A percentile compares a stretch with the other conserved stretches of the same genome.
These are phyloP conservation scores for Suhomyces panamericanus DNA, from an alignment of 1,139 yeast species.

Conservation along the genomic window DNA sequence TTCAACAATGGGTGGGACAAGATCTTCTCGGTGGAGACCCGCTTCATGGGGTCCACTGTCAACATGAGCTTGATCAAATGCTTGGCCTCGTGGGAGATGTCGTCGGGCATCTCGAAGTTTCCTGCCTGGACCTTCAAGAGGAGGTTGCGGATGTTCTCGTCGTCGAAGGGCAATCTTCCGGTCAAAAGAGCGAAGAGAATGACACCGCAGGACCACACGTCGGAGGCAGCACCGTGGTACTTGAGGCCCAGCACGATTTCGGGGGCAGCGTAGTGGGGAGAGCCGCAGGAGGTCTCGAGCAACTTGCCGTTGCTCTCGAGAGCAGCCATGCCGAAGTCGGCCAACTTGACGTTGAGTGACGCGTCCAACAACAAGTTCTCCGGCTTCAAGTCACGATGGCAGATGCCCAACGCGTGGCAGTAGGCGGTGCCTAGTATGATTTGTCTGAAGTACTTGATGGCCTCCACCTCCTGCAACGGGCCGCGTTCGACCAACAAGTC, in stretches of 20 bases:
- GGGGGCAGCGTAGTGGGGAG: constrained; percentile 88
- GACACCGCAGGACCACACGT: constrained; percentile 86
- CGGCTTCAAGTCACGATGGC: constrained; percentile 81
- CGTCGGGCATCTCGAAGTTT: constrained; percentile 68
- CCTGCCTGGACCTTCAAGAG: constrained; percentile 76
- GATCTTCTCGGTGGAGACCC: constrained; percentile 77
- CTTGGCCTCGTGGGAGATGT: constrained; percentile 61
- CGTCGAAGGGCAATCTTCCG: constrained; percentile 81
- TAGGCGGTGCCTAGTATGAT: constrained; percentile 77
- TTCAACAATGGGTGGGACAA: constrained; percentile 71
- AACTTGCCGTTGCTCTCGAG: constrained; percentile 69
- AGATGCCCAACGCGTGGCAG: constrained; percentile 77
- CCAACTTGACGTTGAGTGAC: constrained; percentile 68
- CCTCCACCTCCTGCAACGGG: constrained; percentile 73
- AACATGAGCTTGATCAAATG: constrained; percentile 74
- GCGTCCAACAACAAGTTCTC: constrained; percentile 72
- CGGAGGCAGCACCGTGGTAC: constrained; percentile 82
- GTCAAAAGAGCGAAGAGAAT: constrained; percentile 74
- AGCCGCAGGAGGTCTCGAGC: constrained; percentile 78
- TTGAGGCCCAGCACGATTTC: constrained; percentile 77
- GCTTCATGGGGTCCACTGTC: constrained; percentile 71
- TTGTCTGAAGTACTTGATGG: constrained; percentile 73
- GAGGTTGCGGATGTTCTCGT: constrained; percentile 70
- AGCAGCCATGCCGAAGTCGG: constrained; percentile 90
- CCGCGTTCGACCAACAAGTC: constrained; percentile 78